These are phyloP conservation scores for Eleusine indica DNA, from an alignment of 176 grass and related monocot genomes.

Conservation along the genomic window DNA sequence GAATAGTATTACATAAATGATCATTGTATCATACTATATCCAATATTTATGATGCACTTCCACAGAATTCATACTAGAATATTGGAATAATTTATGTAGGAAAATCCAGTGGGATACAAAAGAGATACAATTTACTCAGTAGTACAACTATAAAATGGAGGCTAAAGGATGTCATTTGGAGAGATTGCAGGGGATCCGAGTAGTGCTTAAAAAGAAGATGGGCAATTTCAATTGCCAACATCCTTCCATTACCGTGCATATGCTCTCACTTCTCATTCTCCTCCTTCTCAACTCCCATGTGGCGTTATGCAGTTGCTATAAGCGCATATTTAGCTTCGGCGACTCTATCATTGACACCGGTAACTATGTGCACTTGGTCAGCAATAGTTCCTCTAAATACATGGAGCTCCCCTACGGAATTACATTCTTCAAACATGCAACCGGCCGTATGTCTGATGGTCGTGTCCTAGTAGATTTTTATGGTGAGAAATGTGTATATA, in stretches of 20 bases:
- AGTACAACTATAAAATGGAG: too few species aligned
- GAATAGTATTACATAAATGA: too few species aligned
- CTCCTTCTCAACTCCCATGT: neutral
- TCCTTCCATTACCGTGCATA: too few species aligned
- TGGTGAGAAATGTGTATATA: neutral
- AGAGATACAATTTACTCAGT: too few species aligned
- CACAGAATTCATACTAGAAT: too few species aligned
- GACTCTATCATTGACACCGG: conserved; percentile 76
- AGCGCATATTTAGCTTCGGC: conserved; percentile 62
- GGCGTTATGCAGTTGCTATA: conserved; percentile 42
- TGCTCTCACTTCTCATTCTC: neutral
- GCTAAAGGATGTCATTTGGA: too few species aligned
- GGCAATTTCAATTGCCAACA: too few species aligned
- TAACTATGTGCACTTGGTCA: conserved; percentile 24
- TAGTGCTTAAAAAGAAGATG: too few species aligned
- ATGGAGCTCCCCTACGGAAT: conserved; percentile 52
- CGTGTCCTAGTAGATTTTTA: conserved; percentile 37
- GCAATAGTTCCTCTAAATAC: neutral
- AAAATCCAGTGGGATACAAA: neutral
- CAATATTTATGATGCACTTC: too few species aligned
- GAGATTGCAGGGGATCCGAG: too few species aligned
- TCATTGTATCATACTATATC: too few species aligned
- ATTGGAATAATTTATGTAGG: too few species aligned
- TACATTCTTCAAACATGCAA: conserved; percentile 56
- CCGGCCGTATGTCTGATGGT: conserved; percentile 54